Evolutionary conservation across 176 grass and related monocot genomes (phyloP), one percentile per base, ranked within the genome.

Genomic region (Eremochloa ophiuroides): DNA sequence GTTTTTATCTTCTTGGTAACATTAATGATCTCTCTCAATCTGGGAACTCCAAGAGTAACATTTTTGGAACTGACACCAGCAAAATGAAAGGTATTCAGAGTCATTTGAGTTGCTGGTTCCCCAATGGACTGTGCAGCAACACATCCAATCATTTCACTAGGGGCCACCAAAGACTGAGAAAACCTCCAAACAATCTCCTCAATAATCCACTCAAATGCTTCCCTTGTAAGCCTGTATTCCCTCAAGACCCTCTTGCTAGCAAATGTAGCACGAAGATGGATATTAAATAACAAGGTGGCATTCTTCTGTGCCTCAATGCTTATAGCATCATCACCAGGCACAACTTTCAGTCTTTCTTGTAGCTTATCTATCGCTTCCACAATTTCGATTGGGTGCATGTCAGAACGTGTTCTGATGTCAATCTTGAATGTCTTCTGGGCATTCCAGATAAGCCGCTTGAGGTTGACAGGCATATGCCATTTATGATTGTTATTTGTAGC

Each of bases 361-460:
- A 93, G 84, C 70, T 98, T 98, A 89, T 98, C 95, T 61, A 93
- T 91, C 27, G 92, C 95, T 78, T 98, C 95, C 44, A 98, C 92
- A 93, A 98, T 98, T 85, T 98, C 92, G 84, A 98, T 95, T 20
- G 95, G 95, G 69, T 95, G 95, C 95, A 98, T 98, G 76, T 91
- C 95, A 66, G 92, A 98, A 82, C 90, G 83, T 41, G 86, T 73
- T 80, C 95, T 91, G 70, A 93, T 85, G 74, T 98, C 95, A 87
- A 98, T 88, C 72, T 95, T 95, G 74, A 98, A 98, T 61, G 90
- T 98, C 84, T 98, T 95, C 68, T 98, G 95, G 29, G 92, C 92
- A 93, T 98, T 98, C 92, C 90, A 93, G 76, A 98, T 98, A 70
- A 98, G 88, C 50, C 92, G 82, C 74, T 95, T 98, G 53, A 98